Evolutionary conservation across 2,329 filamentous ascomycete species (phyloP), one percentile per base, ranked within the genome.

Genomic region (Coccinonectria pachysandricola): DNA sequence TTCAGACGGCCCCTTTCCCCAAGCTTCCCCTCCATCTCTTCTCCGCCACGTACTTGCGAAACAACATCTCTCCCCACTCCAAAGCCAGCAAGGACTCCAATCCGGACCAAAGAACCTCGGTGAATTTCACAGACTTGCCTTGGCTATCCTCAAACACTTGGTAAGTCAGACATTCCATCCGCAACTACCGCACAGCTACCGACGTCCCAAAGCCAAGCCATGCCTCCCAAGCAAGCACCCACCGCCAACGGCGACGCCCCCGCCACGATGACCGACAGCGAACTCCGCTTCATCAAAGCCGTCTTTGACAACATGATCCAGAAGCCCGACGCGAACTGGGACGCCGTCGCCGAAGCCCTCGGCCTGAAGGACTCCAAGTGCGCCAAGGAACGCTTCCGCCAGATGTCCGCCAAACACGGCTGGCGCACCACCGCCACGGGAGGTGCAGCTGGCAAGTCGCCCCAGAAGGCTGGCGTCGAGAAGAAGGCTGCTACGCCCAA

Each of bases 261-360:
- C 12, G 24, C 15, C 4, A 48, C 45, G 7, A 42, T 59, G 23
- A 59, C 46, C 8, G 48, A 53, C 2, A 40, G 32, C 12, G 58
- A 61, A 18, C 39, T 53, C 21, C 47, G 50, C 15, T 57, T 60
- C 40, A 49, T 61, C 41, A 56, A 58, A 28, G 50, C 53, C 8
- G 44, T 61, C 19, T 60, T 62, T 32, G 49, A 58, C 38, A 54
- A 59, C 38, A 57, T 61, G 51, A 53, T 42, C 5, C 39, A 51
- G 21, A 57, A 55, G 34, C 55, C 54, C 6, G 52, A 59, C 6
- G 51, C 60, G 15, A 45, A 65, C 41, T 65, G 54, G 48, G 44
- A 54, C 10, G 37, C 44, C 2, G 52, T 65, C 20, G 60, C 59
- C 4, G 7, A 21, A 3, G 37, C 45, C 8, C 35, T 58, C 9